These are phyloP conservation scores for Schizophyllum amplum DNA, from an alignment of 1,284 basidiomycete species.

Conservation along the genomic window DNA sequence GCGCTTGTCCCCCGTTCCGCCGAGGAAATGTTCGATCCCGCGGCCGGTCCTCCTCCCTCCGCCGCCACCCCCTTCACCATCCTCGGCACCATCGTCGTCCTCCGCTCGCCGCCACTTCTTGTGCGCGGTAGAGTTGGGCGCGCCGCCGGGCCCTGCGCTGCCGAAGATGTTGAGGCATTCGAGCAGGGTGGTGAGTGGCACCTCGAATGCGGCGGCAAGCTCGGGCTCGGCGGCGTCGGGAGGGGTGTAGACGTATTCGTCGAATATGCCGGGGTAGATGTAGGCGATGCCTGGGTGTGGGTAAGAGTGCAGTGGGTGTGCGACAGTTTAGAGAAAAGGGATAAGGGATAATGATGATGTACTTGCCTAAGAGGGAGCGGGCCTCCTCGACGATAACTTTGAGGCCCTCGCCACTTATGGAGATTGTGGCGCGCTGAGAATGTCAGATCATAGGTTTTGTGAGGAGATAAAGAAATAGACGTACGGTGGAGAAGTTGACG, in stretches of 20 bases:
- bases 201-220: slow-evolving; percentile 58
- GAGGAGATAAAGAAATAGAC: no score
- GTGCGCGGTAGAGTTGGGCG: slow-evolving; percentile 23
- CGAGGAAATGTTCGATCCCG: slow-evolving; percentile 48
- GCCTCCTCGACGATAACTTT: slow-evolving; percentile 87
- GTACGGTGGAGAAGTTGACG: slow-evolving; percentile 70
- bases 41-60: slow-evolving; percentile 9
- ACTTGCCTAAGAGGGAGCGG: slow-evolving; percentile 64
- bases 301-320: no score
- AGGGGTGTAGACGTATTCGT: slow-evolving; percentile 53
- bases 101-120: slow-evolving; percentile 40
- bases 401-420: slow-evolving; percentile 62
- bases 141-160: slow-evolving; percentile 44
- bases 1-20: slow-evolving; percentile 43
- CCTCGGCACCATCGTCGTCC: slow-evolving; percentile 39
- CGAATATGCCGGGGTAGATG: slow-evolving; percentile 72
- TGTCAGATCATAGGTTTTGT: slow-evolving; percentile 4
- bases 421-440: slow-evolving; percentile 69
- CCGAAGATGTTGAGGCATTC: slow-evolving; percentile 93
- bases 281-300: slow-evolving; percentile 89
- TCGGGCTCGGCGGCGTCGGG: slow-evolving; percentile 21
- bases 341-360: slow-evolving; percentile 1
- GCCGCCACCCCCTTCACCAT: slow-evolving; percentile 21
- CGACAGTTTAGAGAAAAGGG: no score
- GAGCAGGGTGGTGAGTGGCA: slow-evolving; percentile 73